Conservation (phyloP, 1,139 yeast genomes). For the Debaryomycetaceae sp. region DNA sequence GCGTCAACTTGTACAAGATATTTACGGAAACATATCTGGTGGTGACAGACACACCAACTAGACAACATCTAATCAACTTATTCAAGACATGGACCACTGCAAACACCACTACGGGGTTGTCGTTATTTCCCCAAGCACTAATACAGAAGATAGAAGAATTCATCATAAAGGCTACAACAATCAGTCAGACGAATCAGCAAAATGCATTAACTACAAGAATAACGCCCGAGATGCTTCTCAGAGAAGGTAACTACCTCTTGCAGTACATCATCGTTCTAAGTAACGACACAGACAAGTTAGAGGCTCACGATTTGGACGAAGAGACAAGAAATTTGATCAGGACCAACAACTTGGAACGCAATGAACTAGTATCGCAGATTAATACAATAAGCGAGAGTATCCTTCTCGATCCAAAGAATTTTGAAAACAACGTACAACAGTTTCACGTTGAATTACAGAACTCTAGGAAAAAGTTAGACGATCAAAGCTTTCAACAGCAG, state of each 20-base stretch:
- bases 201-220: conserved; percentile 11
- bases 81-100: conserved; percentile 40
- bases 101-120: conserved; percentile 31
- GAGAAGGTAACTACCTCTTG: conserved; percentile 31
- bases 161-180: conserved; percentile 37
- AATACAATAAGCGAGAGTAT: conserved; percentile 32
- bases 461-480: conserved; percentile 28
- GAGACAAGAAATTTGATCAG: conserved; percentile 11
- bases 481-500: conserved; percentile 24
- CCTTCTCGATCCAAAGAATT: conserved; percentile 20
- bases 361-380: conserved; percentile 27
- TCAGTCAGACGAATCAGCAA: conserved; percentile 9
- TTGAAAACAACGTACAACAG: conserved; percentile 22
- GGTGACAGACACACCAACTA: conserved; percentile 37
- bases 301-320: conserved; percentile 6
- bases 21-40: conserved; percentile 39
- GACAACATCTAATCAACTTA: conserved; percentile 35
- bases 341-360: conserved; percentile 19
- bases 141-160: conserved; percentile 36
- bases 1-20: conserved; percentile 27
- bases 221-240: conserved; percentile 27
- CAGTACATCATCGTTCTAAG: conserved; percentile 27
- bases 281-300: conserved; percentile 13
- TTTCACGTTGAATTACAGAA: conserved; percentile 25
- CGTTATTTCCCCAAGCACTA: conserved; percentile 29